phyloP scores from a whole-genome alignment of 768 basidiomycete species.

The Leucocoprinus leucothites region DNA sequence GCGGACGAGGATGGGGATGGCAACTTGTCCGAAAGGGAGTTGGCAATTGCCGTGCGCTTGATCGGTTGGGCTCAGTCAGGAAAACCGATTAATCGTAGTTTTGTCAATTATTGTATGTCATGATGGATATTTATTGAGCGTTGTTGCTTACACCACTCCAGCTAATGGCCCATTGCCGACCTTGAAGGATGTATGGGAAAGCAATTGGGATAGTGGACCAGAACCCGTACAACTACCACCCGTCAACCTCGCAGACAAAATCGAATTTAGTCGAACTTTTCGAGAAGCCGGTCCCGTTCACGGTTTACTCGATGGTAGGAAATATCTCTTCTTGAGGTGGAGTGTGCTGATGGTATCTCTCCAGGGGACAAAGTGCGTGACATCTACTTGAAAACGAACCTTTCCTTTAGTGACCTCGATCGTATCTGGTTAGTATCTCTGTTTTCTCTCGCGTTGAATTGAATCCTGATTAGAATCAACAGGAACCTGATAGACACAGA shows the following conservation, averaged over 20 bases:
- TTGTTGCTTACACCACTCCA: background rate
- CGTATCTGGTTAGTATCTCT: conserved; percentile 50
- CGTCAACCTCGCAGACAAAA: conserved; percentile 41
- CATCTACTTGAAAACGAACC: conserved; percentile 58
- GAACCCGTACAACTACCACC: conserved; percentile 29
- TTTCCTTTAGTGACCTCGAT: conserved; percentile 56
- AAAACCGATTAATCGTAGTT: conserved; percentile 10
- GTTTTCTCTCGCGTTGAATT: background rate
- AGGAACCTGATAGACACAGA: conserved; percentile 65
- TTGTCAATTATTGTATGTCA: conserved; percentile 14
- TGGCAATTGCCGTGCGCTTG: conserved; percentile 18
- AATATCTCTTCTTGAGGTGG: background rate
- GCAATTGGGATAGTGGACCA: conserved; percentile 3
- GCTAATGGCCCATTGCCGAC: conserved; percentile 14
- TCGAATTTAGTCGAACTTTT: conserved; percentile 52
- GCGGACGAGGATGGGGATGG: conserved; percentile 18
- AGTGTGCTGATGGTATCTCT: background rate
- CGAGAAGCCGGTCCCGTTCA: conserved; percentile 44
- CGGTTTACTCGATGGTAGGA: conserved; percentile 52
- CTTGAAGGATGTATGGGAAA: conserved; percentile 13
- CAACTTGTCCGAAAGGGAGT: conserved; percentile 14
- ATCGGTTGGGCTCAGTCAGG: conserved; percentile 20
- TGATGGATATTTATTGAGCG: background rate
- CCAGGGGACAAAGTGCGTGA: conserved; percentile 58
- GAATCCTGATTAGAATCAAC: background rate